Evolutionary conservation across 148 eudicot species (phyloP).

Genomic region (Oxyria digyna): DNA sequence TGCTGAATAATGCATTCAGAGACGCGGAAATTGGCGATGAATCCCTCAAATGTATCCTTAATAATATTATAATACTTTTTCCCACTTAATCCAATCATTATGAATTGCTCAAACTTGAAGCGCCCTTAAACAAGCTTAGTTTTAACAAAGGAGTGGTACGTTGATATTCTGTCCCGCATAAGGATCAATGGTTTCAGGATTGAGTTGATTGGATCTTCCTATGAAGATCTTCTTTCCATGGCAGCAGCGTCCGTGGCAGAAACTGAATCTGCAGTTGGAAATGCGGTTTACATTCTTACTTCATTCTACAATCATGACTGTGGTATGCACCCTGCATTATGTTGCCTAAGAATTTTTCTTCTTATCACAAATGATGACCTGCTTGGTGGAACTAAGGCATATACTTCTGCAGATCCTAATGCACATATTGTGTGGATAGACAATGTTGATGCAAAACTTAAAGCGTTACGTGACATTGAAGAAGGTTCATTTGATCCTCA

Average conservation of each 20-base stretch:
- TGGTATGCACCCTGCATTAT: slow-evolving; percentile 37
- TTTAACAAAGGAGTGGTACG: slow-evolving; percentile 78
- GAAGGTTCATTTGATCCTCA: slow-evolving; percentile 36
- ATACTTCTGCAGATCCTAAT: slow-evolving; percentile 60
- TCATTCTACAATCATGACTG: slow-evolving; percentile 95
- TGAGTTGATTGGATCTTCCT: slow-evolving; percentile 52
- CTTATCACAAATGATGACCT: not conserved
- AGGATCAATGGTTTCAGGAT: slow-evolving; percentile 89
- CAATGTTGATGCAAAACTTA: slow-evolving; percentile 58
- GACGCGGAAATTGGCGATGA: slow-evolving; percentile 30
- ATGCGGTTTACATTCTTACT: slow-evolving; percentile 89
- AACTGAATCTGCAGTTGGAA: slow-evolving; percentile 84
- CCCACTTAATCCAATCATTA: not conserved
- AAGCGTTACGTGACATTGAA: slow-evolving; percentile 72
- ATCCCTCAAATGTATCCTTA: slow-evolving; percentile 64
- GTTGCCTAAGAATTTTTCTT: not conserved
- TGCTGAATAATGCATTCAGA: slow-evolving; percentile 51
- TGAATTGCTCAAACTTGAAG: not conserved
- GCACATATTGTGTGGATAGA: slow-evolving; percentile 82
- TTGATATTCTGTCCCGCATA: slow-evolving; percentile 63
- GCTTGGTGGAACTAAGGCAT: not conserved
- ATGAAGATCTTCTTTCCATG: slow-evolving; percentile 53
- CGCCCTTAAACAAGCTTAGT: slow-evolving; percentile 35
- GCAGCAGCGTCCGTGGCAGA: slow-evolving; percentile 74
- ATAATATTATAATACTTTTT: not conserved